Evolutionary conservation across 192 early-diverging fungal genomes (phyloP), one percentile per base, ranked within the genome.

Genomic region (Coemansia sp.): DNA sequence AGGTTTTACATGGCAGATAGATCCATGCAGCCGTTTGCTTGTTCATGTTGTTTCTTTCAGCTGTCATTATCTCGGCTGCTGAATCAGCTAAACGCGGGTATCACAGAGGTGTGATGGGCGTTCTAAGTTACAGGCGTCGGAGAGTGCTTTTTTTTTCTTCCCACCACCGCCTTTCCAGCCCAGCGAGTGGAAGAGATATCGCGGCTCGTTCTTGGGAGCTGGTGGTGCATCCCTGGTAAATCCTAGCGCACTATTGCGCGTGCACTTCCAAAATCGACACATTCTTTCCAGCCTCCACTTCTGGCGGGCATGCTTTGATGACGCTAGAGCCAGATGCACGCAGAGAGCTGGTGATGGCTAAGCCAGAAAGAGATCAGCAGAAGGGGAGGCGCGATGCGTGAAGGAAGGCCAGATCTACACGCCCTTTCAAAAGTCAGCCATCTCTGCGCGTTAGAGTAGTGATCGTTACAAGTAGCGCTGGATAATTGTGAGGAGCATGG

Each of bases 351-450:
- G 2, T n/a, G 47, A 32, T 32, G 4, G 32, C 32, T 2, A 32
- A 32, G 21, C 18, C 12, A 52, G 21, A 52, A 52, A 11, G 49
- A 52, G 49, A 52, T 52, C 49, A 22, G 6, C 49, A 52, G 19
- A 7, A 52, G 49, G 18, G 49, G 8, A 22, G 49, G 22, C 22
- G 49, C 19, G 8, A 22, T 18, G 22, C 22, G 49, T 6, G 22
- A 8, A 13, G 47, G 47, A 48, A 48, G n/a, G 47, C 49, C 49
- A 19, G 49, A 52, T 52, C 21, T 52, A 22, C 49, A 52, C 9
- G 49, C 49, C 22, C 49, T 52, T 52, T 52, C 49, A 52, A 52
- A 52, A 52, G 49, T 52, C 49, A 52, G 49, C 19, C 22, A 52
- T 52, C 49, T 21, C 49, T 52, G 49, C 22, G 19, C 49, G 19